A percentile compares a stretch with the other conserved stretches of the same genome.
Evolutionary conservation across 2,329 filamentous ascomycete species (phyloP).

Genomic region (Trematosphaeria pertusa): DNA sequence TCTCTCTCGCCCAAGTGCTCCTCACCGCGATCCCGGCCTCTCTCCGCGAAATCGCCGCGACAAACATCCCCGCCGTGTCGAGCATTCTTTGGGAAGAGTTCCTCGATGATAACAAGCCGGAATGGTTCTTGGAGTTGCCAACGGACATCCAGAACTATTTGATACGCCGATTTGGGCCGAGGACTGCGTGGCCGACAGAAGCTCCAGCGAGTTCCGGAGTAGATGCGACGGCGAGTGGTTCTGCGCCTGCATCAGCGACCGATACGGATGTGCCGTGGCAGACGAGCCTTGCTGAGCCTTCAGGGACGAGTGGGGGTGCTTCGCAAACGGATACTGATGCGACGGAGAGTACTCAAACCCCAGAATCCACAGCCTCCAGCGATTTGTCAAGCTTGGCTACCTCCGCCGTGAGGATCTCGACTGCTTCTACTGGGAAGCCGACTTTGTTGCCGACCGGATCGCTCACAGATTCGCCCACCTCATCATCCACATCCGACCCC

Average conservation of each 20-base stretch:
- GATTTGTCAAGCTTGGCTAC: constrained; percentile 3
- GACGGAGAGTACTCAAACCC: constrained; percentile 8
- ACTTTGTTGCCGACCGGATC: constrained; percentile 4
- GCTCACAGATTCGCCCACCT: constrained; percentile 3
- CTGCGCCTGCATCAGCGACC: constrained; percentile 3
- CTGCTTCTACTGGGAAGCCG: constrained; percentile 2
- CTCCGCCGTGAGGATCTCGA: background rate
- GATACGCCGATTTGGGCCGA: constrained; percentile 40
- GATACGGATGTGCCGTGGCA: constrained; percentile 6
- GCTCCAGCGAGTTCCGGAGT: constrained; percentile 17
- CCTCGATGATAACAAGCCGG: constrained; percentile 39
- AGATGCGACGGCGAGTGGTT: constrained; percentile 12
- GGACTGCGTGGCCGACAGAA: constrained; percentile 33
- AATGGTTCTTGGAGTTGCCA: constrained; percentile 44
- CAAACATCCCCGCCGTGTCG: constrained; percentile 44
- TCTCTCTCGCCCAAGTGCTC: constrained; percentile 43
- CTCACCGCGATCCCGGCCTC: constrained; percentile 45
- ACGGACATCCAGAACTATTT: constrained; percentile 43
- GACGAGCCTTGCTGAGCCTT: constrained; percentile 3
- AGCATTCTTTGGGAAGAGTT: constrained; percentile 44
- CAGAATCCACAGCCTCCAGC: constrained; percentile 8
- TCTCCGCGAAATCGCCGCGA: constrained; percentile 43
- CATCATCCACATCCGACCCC: constrained; percentile 21
- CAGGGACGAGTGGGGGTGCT: constrained; percentile 2
- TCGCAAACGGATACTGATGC: constrained; percentile 11